Base-by-base conservation (phyloP, 495 filamentous ascomycete species). In the Cryomyces minteri region DNA sequence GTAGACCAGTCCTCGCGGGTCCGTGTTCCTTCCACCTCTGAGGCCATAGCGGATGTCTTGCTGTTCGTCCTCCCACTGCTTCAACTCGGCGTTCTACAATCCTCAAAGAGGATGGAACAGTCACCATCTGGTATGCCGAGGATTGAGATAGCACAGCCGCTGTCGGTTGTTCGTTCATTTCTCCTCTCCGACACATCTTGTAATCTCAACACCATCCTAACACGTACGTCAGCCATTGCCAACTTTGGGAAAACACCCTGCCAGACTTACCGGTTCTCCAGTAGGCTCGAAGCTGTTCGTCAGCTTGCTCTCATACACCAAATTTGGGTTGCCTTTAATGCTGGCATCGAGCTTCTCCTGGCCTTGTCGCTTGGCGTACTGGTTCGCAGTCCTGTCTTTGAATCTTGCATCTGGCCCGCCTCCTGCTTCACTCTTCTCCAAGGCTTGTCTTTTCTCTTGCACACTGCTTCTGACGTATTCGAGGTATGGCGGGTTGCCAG, bases 401-500 rank as follows among this genome's bases (percentile, higher is more conserved):
- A 65, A 56, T 12, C 56, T 28, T 6, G 43, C 44, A 33, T 62
- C 58, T 8, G 49, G 51, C 31, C 43, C 46, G 14, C 48, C 31
- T 43, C 56, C 49, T 37, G 51, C 48, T 10, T 52, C 41, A 31
- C 54, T 52, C 18, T 48, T 46, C 28, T 46, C 55, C 39, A 48
- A 40, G 36, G 60, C 57, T 12, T 44, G 52, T 52, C 46, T 32
- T 59, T 78, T 74, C 51, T 75, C 60, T 29, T 62, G 51, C 2
- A 71, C 64, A 36, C 59, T 70, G 45, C 68, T 71, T 28, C 74
- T 58, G 4, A 82, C 78, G 48, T 78, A 83, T 51, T 74, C 63
- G 45, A 80, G 55, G 59, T 86, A 88, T 8, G 70, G 70, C n/a
- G 81, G 81, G 52, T 84, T 84, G 0, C 80, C 82, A 0, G 81